Percentiles rank a stretch among this genome's conserved stretches.
phyloP scores from a whole-genome alignment of 2,329 filamentous ascomycete genomes.

The Penicillium paneum region DNA sequence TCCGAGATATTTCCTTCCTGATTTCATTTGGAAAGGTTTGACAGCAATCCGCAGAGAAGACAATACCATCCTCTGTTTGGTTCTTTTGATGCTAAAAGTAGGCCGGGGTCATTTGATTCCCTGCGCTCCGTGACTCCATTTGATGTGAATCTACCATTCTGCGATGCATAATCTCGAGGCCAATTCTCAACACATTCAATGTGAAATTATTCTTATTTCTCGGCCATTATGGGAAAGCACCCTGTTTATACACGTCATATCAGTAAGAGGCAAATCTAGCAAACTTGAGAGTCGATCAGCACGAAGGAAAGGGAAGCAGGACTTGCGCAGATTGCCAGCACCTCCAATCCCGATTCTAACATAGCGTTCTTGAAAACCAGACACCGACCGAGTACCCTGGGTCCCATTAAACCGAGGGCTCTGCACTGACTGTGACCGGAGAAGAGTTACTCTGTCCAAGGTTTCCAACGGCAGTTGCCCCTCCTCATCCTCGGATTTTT shows the following conservation, averaged over 20 bases:
- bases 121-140: not conserved
- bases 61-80: not conserved
- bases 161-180: not conserved
- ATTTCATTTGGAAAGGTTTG: too few species aligned
- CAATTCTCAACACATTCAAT: not conserved
- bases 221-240: conserved; percentile 3
- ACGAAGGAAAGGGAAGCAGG: conserved; percentile 2
- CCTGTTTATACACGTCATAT: conserved; percentile 2
- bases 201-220: not conserved
- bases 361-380: conserved; percentile 15
- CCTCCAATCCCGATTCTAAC: conserved; percentile 24
- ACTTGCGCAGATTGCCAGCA: conserved; percentile 26
- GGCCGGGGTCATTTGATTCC: not conserved
- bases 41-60: too few species aligned
- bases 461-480: conserved; percentile 6
- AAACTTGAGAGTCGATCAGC: not conserved
- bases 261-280: not conserved
- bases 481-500: conserved; percentile 11
- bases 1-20: too few species aligned
- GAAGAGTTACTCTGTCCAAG: not conserved
- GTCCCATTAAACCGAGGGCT: not conserved
- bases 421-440: conserved; percentile 12
- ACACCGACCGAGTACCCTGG: not conserved
- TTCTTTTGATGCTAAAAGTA: too few species aligned
- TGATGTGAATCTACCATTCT: not conserved